These are phyloP conservation scores for Fusarium burgessii DNA, from an alignment of 2,329 filamentous ascomycete species.

Conservation along the genomic window DNA sequence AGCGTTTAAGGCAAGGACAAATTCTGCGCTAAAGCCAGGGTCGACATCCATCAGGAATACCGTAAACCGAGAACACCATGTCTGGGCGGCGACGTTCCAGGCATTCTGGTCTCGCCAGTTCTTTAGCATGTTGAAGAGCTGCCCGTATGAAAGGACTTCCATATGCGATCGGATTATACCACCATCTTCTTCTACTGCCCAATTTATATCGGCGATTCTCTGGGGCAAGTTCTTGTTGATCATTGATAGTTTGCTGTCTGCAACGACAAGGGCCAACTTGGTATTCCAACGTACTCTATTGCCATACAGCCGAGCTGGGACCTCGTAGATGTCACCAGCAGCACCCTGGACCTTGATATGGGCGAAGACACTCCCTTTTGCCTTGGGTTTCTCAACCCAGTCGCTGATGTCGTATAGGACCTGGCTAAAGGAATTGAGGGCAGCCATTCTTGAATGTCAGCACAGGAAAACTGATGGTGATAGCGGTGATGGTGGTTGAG, in stretches of 20 bases:
- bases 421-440: rapidly evolving
- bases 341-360: not conserved
- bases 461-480: not conserved
- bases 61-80: not conserved
- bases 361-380: not conserved
- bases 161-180: not conserved
- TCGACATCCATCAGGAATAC: not conserved
- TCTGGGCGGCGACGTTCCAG: not conserved
- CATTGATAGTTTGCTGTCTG: not conserved
- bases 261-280: not conserved
- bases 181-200: not conserved
- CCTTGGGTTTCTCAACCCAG: not conserved
- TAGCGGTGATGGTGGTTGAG: no score
- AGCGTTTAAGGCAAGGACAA: not conserved
- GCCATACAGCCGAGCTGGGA: not conserved
- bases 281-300: not conserved
- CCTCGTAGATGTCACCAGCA: not conserved
- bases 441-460: not conserved
- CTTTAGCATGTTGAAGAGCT: not conserved
- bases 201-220: not conserved
- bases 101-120: not conserved
- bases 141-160: not conserved
- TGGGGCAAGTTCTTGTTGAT: not conserved
- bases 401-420: rapidly evolving
- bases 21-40: not conserved